A percentile compares a stretch with the other conserved stretches of the same genome.
These are phyloP conservation scores for Mycena sp. DNA, from an alignment of 1,284 basidiomycete species.

Conservation along the genomic window DNA sequence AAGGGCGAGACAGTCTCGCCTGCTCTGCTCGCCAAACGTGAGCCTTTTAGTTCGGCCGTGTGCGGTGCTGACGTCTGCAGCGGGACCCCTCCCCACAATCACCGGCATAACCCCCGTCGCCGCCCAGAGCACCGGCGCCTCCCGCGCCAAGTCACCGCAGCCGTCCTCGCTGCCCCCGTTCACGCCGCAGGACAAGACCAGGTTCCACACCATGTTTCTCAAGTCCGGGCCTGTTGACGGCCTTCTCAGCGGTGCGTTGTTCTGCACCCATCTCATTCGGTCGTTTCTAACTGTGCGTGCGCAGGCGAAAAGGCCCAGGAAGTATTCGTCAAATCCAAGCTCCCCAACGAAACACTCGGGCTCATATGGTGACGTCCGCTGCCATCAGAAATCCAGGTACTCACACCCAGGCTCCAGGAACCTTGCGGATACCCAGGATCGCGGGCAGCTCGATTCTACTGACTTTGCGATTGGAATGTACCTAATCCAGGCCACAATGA, in stretches of 20 bases:
- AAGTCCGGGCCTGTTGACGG: constrained; percentile 80
- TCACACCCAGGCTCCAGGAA: constrained; percentile 65
- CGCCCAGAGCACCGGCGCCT: constrained; percentile 57
- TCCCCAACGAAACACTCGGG: constrained; percentile 89
- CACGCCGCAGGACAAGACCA: constrained; percentile 81
- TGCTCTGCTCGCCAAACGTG: constrained; percentile 73
- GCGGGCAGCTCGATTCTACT: constrained; percentile 88
- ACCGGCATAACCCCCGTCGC: constrained; percentile 69
- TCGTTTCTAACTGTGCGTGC: constrained; percentile 21
- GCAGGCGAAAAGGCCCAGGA: constrained; percentile 91
- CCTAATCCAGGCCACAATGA: constrained; percentile 93
- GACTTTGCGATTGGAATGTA: constrained; percentile 99
- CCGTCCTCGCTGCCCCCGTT: constrained; percentile 66
- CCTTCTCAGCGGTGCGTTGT: constrained; percentile 71
- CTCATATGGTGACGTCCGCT: constrained; percentile 87
- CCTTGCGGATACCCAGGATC: constrained; percentile 93
- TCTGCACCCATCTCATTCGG: neutral
- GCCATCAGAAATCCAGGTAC: constrained; percentile 4
- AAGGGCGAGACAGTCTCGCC: constrained; percentile 78
- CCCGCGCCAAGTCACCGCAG: constrained; percentile 70
- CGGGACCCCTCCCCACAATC: constrained; percentile 85
- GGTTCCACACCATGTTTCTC: constrained; percentile 85
- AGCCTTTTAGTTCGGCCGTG: constrained; percentile 86
- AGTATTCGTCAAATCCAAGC: constrained; percentile 93
- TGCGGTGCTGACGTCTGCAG: constrained; percentile 55